A percentile compares a stretch with the other conserved stretches of the same genome.
These are phyloP conservation scores for Backusella parvicylindrica DNA, from an alignment of 192 early-diverging fungal genomes.

Conservation along the genomic window DNA sequence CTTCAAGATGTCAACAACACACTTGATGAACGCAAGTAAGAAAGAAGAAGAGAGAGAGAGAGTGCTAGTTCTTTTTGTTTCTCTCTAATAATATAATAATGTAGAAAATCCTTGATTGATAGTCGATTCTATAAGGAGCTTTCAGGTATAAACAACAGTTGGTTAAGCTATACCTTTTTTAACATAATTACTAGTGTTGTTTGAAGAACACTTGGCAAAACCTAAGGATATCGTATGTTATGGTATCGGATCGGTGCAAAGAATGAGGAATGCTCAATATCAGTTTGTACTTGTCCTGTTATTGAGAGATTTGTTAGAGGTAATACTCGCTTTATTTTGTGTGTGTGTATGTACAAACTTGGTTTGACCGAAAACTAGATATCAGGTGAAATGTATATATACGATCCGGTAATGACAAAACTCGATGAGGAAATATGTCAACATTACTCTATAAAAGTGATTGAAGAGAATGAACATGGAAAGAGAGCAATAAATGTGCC, in stretches of 20 bases:
- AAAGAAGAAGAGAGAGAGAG: not conserved
- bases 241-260: conserved; percentile 37
- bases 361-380: conserved; percentile 9
- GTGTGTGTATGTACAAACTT: not conserved
- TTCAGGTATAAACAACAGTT: not conserved
- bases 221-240: conserved; percentile 35
- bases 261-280: conserved; percentile 32
- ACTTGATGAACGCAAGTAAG: conserved; percentile 18
- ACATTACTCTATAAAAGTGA: conserved; percentile 18
- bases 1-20: conserved; percentile 14
- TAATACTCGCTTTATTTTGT: not conserved
- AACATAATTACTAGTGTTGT: not conserved
- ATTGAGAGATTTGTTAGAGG: conserved; percentile 25
- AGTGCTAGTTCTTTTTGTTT: not conserved
- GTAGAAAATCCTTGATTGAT: conserved; percentile 7
- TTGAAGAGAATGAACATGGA: conserved; percentile 29
- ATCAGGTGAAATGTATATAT: conserved; percentile 29
- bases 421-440: conserved; percentile 28
- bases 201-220: conserved; percentile 11
- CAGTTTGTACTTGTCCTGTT: conserved; percentile 32
- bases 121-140: conserved; percentile 22
- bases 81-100: not conserved
- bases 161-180: not conserved
- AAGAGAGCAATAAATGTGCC: conserved; percentile 12
- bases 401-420: conserved; percentile 34